Conservation (phyloP, 139 green algal genomes). For the Protoeuglena noctilucae region DNA sequence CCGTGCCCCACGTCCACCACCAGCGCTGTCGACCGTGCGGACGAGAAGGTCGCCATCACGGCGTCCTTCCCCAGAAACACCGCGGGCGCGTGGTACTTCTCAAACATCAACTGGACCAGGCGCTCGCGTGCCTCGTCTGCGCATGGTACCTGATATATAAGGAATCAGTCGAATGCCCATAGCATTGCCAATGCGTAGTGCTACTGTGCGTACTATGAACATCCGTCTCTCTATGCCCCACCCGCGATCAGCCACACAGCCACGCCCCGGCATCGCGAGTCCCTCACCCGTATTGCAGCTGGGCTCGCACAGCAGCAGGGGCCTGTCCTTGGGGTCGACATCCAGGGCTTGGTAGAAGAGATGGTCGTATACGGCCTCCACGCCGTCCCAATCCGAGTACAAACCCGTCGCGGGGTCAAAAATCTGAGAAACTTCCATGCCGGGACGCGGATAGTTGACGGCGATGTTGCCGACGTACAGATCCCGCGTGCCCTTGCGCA, state of each 20-base stretch:
- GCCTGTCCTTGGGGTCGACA: conserved; percentile 62
- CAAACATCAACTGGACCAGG: conserved; percentile 55
- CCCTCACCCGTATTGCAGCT: background rate
- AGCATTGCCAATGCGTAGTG: no score
- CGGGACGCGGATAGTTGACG: conserved; percentile 28
- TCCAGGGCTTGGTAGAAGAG: background rate
- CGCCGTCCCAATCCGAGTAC: conserved; percentile 52
- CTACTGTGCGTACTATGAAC: no score
- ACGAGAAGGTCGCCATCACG: conserved; percentile 71
- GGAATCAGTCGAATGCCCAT: no score
- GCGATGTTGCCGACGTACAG: conserved; percentile 28
- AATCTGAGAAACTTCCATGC: conserved; percentile 37
- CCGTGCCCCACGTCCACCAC: conserved; percentile 70
- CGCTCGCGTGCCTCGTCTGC: conserved; percentile 3
- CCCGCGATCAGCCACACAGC: background rate
- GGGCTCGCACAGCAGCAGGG: conserved; percentile 77
- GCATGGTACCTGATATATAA: no score
- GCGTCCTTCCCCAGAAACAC: conserved; percentile 80
- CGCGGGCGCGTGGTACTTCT: conserved; percentile 54
- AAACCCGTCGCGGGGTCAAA: conserved; percentile 35
- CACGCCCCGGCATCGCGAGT: background rate
- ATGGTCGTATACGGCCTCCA: conserved; percentile 36
- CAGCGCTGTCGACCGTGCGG: conserved; percentile 66
- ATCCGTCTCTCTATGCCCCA: no score
- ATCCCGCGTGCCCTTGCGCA: conserved; percentile 10